phyloP scores from a whole-genome alignment of 2,329 filamentous ascomycete species.

The Talaromyces sp. region DNA sequence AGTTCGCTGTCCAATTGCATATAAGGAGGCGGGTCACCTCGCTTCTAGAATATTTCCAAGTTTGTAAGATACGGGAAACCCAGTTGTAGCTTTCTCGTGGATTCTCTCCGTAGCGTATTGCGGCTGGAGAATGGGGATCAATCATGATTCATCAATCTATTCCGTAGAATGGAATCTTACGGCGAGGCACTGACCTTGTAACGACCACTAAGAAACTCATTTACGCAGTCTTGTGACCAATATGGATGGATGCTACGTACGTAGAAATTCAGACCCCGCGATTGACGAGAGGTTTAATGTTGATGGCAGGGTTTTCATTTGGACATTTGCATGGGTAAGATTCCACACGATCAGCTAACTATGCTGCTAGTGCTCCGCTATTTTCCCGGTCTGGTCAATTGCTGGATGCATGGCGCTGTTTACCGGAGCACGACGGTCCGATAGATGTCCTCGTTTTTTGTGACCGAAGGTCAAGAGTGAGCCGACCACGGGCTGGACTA shows the following conservation, averaged over 20 bases:
- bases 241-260: neutral
- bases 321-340: neutral
- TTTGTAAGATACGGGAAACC: neutral
- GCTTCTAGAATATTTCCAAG: neutral
- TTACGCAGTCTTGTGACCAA: neutral
- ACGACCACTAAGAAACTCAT: neutral
- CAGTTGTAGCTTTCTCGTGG: neutral
- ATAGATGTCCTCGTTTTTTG: neutral
- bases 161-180: neutral
- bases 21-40: neutral
- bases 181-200: neutral
- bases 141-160: neutral
- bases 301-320: neutral
- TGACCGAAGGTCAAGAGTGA: neutral
- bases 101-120: neutral
- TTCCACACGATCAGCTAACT: neutral
- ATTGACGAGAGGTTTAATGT: neutral
- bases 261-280: neutral
- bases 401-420: neutral
- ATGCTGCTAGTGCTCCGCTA: slow-evolving; percentile 3
- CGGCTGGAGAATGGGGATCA: too few relatives aligned
- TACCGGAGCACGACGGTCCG: slow-evolving; percentile 7
- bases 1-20: neutral
- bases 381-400: neutral
- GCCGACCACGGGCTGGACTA: too few relatives aligned